Base-by-base conservation (phyloP, 176 grass and related monocot species). In the Triticum dicoccoides region DNA sequence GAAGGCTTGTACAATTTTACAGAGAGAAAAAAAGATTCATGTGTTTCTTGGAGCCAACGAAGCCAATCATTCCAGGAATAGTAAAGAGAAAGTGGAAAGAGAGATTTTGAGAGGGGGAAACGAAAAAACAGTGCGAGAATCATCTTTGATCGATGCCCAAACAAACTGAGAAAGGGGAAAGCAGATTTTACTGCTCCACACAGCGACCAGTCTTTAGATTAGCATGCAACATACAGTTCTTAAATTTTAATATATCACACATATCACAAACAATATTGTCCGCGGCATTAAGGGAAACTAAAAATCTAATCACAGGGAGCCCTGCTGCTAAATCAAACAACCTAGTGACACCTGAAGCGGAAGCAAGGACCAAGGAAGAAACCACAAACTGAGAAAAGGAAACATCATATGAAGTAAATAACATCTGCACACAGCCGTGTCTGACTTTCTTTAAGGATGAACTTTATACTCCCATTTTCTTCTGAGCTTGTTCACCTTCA, bases 401-500 rank as follows among this genome's bases (percentile, higher is more conserved):
- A 15, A 44, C 59, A 20, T 0, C n/a, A 49, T 12, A 54, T 18
- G 15, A 54, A 58, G 2, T 58, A 35, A 17, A 82, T 0, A 37
- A 35, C 14, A 72, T 11, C 11, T 54, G 2, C 13, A 25, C 8
- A 69, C 1, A 69, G 52, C 47, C 6, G 9, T 2, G 14, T 1
- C 0, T 5, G 39, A n/a, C 35, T 15, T 81, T 10, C 2, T 83
- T 88, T 17, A 63, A 71, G 65, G 65, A 84, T 39, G 65, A 79
- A 11, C 30, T 72, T 73, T 9, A n/a, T 65, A 6, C 15, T 23
- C 51, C 35, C 56, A 35, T 70, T 37, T 52, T 5, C 38, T 56
- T 88, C 15, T 54, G 21, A 88, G 10, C 14, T 20, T 83, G 30
- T 71, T 77, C 2, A 65, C 6, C 5, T 88, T 89, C 21, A 39